Percentiles rank a stretch among this genome's conserved stretches.
Conservation (phyloP, 208 protist genomes). For the Crithidia brevicula region DNA sequence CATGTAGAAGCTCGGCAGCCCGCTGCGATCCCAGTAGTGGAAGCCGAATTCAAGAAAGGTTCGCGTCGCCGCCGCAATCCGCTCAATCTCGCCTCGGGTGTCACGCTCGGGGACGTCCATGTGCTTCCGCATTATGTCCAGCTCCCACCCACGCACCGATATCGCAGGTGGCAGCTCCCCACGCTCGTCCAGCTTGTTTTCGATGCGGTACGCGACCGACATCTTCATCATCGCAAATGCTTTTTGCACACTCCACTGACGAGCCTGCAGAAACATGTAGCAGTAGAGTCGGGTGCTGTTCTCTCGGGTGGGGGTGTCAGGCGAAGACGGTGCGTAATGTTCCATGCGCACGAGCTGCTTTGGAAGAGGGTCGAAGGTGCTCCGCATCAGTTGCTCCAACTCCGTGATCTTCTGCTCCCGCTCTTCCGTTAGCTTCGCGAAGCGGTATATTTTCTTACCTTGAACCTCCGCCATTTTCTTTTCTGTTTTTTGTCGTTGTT, state of each 20-base stretch:
- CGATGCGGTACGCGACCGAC: conserved; percentile 34
- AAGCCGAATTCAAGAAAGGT: conserved; percentile 28
- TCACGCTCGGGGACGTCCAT: not conserved
- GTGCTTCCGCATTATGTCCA: conserved; percentile 2
- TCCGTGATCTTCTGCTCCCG: conserved; percentile 31
- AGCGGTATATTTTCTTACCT: conserved; percentile 14
- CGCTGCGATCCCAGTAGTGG: conserved; percentile 54
- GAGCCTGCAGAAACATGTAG: conserved; percentile 48
- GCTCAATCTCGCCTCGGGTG: conserved; percentile 12
- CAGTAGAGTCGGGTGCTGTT: conserved; percentile 45
- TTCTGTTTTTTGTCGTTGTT: not conserved
- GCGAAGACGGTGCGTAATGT: conserved; percentile 4
- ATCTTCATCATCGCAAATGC: conserved; percentile 51
- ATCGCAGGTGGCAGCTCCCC: conserved; percentile 44
- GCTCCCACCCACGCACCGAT: conserved; percentile 44
- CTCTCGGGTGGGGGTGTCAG: conserved; percentile 24
- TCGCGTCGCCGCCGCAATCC: conserved; percentile 25
- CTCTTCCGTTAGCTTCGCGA: conserved; percentile 3
- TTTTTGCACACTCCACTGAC: conserved; percentile 57
- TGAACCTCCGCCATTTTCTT: conserved; percentile 5
- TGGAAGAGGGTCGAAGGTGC: conserved; percentile 32
- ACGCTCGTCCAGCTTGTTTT: conserved; percentile 44
- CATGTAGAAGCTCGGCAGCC: conserved; percentile 49
- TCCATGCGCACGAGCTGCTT: conserved; percentile 18
- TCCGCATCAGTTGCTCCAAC: conserved; percentile 33